phyloP scores from a whole-genome alignment of 2,329 filamentous ascomycete species.

The Talaromyces sp. region DNA sequence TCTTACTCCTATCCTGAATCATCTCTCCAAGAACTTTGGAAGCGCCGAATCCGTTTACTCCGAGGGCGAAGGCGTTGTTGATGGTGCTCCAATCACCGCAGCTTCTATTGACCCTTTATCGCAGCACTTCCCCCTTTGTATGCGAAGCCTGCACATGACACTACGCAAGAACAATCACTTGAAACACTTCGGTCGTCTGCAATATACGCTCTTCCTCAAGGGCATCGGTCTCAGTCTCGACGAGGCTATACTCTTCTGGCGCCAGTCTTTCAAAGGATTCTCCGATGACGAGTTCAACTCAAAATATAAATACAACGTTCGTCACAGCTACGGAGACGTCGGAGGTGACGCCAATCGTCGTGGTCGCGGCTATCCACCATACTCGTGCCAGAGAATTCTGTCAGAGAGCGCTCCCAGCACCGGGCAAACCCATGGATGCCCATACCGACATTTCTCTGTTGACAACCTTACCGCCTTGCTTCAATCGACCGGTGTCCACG shows the following conservation, averaged over 20 bases:
- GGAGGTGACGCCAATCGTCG: conserved; percentile 86
- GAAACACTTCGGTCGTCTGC: conserved; percentile 87
- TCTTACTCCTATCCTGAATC: conserved; percentile 67
- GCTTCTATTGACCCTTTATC: conserved; percentile 75
- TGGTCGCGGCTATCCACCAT: conserved; percentile 82
- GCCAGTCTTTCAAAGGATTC: conserved; percentile 75
- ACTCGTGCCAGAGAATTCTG: conserved; percentile 91
- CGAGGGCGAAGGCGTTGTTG: conserved; percentile 60
- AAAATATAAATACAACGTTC: conserved; percentile 94
- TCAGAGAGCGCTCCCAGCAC: conserved; percentile 82
- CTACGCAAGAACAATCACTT: conserved; percentile 84
- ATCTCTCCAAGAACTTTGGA: conserved; percentile 94
- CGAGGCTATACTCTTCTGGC: conserved; percentile 90
- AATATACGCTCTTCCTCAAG: conserved; percentile 96
- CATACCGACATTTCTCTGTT: conserved; percentile 84
- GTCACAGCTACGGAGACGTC: conserved; percentile 92
- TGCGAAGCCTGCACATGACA: conserved; percentile 84
- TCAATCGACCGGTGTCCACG: conserved; percentile 73
- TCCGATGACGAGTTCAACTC: conserved; percentile 96
- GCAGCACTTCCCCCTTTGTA: conserved; percentile 84
- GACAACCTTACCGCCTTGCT: conserved; percentile 80
- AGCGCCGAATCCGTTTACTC: conserved; percentile 83
- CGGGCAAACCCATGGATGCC: conserved; percentile 91
- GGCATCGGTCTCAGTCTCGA: conserved; percentile 90
- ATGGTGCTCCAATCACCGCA: conserved; percentile 72